Conservation (phyloP, 176 grass and related monocot species). For the Alloteropsis semialata region DNA sequence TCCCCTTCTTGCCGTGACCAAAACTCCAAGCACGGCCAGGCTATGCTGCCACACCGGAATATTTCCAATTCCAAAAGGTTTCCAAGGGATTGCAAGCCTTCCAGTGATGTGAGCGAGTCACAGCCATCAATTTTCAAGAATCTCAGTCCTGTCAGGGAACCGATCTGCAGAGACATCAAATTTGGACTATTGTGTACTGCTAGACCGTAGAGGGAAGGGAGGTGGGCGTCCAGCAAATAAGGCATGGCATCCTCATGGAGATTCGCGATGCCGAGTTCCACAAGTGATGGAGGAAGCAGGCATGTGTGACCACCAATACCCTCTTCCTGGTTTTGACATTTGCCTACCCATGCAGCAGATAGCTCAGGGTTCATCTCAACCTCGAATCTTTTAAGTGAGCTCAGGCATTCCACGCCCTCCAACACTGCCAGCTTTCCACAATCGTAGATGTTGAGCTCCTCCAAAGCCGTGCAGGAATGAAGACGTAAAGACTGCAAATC, state of each 20-base stretch:
- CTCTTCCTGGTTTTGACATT: background rate
- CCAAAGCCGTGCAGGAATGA: background rate
- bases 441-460: accelerated
- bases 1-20: too few species aligned
- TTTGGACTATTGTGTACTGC: background rate
- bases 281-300: background rate
- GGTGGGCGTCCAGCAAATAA: too few species aligned
- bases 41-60: too few species aligned
- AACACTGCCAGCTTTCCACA: background rate
- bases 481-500: background rate
- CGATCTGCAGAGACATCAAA: constrained; percentile 3
- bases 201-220: background rate
- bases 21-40: too few species aligned
- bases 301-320: background rate
- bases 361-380: background rate
- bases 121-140: background rate
- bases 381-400: background rate
- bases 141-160: background rate
- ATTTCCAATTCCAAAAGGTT: too few species aligned
- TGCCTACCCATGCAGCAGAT: background rate
- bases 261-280: accelerated
- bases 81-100: too few species aligned
- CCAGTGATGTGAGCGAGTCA: too few species aligned
- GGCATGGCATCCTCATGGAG: background rate
- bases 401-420: constrained; percentile 19